Conservation (phyloP, 163 green algal genomes). For the Coccomyxa subellipsoidea region DNA sequence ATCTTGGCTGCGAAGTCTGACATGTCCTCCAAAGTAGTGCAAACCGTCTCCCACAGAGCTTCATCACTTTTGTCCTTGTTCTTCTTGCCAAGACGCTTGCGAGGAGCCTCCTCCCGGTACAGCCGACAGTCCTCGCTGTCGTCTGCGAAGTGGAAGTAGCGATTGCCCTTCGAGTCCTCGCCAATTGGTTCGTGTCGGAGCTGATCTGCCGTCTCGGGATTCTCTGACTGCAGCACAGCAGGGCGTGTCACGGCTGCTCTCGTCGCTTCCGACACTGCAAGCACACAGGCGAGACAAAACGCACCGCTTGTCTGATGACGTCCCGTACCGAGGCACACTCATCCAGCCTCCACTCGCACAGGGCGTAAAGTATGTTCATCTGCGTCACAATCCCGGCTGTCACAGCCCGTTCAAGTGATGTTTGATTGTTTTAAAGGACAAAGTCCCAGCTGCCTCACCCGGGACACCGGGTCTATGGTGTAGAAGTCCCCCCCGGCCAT, state of each 20-base stretch:
- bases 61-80: not conserved
- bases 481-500: conserved; percentile 28
- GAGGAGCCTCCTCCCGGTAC: conserved; percentile 36
- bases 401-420: not conserved
- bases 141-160: conserved; percentile 46
- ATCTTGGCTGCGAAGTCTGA: conserved; percentile 36
- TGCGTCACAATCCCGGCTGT: conserved; percentile 12
- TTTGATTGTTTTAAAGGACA: not conserved
- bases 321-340: conserved; percentile 41
- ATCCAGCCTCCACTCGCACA: conserved; percentile 49
- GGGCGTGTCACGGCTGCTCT: not conserved
- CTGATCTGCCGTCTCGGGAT: conserved; percentile 20
- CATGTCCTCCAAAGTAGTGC: conserved; percentile 44
- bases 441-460: conserved; percentile 26
- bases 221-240: not conserved
- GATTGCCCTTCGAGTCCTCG: conserved; percentile 33
- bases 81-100: conserved; percentile 7
- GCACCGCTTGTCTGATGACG: conserved; percentile 31
- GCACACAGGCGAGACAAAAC: not conserved
- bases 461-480: conserved; percentile 16
- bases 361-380: conserved; percentile 47
- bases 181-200: conserved; percentile 42
- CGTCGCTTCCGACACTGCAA: not conserved
- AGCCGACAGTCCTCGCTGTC: conserved; percentile 51
- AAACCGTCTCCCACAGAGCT: conserved; percentile 24